Base-by-base conservation (phyloP, 169 alveolate species). In the Babesia ovis region DNA sequence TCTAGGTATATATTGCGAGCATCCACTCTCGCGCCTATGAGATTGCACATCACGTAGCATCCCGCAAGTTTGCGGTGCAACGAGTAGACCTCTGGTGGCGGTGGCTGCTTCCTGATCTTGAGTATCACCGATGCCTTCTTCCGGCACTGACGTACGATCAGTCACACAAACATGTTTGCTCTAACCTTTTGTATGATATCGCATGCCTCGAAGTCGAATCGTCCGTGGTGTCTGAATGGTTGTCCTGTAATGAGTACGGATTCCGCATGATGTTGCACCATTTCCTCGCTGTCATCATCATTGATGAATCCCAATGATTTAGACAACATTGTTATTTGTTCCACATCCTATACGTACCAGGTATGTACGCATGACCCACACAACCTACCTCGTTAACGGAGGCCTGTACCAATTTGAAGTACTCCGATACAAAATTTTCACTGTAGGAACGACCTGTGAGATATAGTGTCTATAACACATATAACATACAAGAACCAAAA, bases 61-160 rank as follows among this genome's bases (percentile, higher is more conserved):
- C 97, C 97, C 29, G 96, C 92, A 39, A 94, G 85, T 69, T 94
- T 92, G 34, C 97, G 75, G 82, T 94, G 98, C 29, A 94, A 87
- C 16, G 98, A 91, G 81, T 95, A 94, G 22, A 95, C 86, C 73
- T 95, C 98, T 27, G 96, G 90, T 1, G 96, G 94, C 3, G 98
- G 98, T 37, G 98, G 97, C n/a, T 83, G 75, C 69, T 91, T 70
- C 69, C 98, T 86, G 39, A 77, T 83, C 57, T 86, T 84, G 51
- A 91, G 66, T 72, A 94, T 88, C 18, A 80, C 81, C 11, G 95
- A 92, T 29, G 93, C 57, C 34, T 87, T 69, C 12, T 91, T 84
- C 43, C 82, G 74, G 61, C 89, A 67, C 86, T 89, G 68, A 43
- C 48, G 71, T 46, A n/a, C 11, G 14, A 11, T 29, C 1, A n/a